Evolutionary conservation across 768 basidiomycete genomes (phyloP).

Genomic region (Nidularia sp.): DNA sequence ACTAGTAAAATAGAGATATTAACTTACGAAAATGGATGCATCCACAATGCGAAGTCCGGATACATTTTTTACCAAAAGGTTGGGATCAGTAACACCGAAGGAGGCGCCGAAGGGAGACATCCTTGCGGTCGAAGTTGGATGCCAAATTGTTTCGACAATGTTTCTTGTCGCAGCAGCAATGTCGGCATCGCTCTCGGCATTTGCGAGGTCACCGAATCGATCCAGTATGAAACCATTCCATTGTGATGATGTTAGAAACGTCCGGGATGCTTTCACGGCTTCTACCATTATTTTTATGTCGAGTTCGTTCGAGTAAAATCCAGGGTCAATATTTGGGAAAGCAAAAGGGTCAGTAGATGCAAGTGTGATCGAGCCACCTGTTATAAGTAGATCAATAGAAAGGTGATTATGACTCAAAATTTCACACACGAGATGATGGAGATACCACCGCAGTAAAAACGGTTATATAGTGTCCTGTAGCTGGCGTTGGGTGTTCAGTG

Average conservation of each 20-base stretch:
- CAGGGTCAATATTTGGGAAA: conserved; percentile 39
- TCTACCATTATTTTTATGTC: conserved; percentile 15
- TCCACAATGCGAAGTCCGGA: conserved; percentile 25
- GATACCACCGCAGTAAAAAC: background rate
- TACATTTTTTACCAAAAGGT: conserved; percentile 20
- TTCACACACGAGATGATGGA: background rate
- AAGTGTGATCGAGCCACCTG: conserved; percentile 22
- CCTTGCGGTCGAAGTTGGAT: background rate
- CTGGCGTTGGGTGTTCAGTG: background rate
- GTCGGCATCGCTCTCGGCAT: background rate
- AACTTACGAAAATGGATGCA: conserved; percentile 17
- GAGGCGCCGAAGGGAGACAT: conserved; percentile 13
- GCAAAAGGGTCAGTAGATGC: conserved; percentile 37
- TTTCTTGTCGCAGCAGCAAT: conserved; percentile 10
- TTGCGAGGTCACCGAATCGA: background rate
- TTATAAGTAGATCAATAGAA: background rate
- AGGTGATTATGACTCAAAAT: background rate
- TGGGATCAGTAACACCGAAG: conserved; percentile 21
- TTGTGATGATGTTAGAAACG: conserved; percentile 11
- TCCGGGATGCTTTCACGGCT: conserved; percentile 10
- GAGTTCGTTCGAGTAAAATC: conserved; percentile 23
- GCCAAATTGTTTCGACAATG: conserved; percentile 9
- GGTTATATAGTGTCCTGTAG: background rate
- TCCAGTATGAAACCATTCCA: conserved; percentile 9
- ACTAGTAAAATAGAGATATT: background rate